A percentile compares a stretch with the other conserved stretches of the same genome.
Evolutionary conservation across 495 filamentous ascomycete species (phyloP).

Genomic region (Aspergillus homomorphus): DNA sequence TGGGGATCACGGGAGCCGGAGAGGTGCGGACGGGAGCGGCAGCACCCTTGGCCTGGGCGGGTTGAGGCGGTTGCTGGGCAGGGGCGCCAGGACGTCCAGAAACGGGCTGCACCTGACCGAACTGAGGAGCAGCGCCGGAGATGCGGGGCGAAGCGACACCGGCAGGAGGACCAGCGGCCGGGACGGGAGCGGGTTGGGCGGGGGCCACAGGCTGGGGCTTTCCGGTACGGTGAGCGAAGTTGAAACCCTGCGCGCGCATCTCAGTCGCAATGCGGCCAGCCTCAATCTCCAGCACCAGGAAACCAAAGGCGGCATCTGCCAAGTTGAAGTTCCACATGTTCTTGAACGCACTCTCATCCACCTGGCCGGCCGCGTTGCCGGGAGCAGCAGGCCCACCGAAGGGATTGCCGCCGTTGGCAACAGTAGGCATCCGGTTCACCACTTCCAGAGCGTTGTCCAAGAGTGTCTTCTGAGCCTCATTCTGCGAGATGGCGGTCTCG

Average conservation of each 20-base stretch:
- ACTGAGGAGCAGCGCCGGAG: conserved; percentile 38
- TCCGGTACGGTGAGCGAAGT: conserved; percentile 84
- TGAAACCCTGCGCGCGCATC: conserved; percentile 98
- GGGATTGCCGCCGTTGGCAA: conserved; percentile 91
- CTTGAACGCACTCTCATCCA: conserved; percentile 99
- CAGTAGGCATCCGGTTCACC: conserved; percentile 92
- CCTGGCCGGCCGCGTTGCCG: conserved; percentile 71
- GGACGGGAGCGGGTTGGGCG: conserved; percentile 30
- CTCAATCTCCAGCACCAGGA: conserved; percentile 90
- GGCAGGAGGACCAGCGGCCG: conserved; percentile 42
- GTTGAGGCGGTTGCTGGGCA: conserved; percentile 26
- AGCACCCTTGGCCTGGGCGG: conserved; percentile 35
- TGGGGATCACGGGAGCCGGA: conserved; percentile 51
- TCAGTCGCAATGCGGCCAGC: conserved; percentile 93
- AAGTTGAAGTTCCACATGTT: conserved; percentile 99
- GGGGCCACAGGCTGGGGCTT: conserved; percentile 41
- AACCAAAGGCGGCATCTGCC: conserved; percentile 95
- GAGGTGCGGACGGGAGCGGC: conserved; percentile 40
- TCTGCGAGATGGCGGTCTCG: conserved; percentile 85
- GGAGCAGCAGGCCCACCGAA: conserved; percentile 85
- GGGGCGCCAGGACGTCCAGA: conserved; percentile 28
- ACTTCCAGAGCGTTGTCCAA: conserved; percentile 86
- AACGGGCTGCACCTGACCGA: conserved; percentile 38
- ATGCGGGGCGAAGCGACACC: conserved; percentile 24
- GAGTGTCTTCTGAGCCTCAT: conserved; percentile 86